phyloP scores from a whole-genome alignment of 1,139 yeast genomes.

The Kodamaea fungicola region DNA sequence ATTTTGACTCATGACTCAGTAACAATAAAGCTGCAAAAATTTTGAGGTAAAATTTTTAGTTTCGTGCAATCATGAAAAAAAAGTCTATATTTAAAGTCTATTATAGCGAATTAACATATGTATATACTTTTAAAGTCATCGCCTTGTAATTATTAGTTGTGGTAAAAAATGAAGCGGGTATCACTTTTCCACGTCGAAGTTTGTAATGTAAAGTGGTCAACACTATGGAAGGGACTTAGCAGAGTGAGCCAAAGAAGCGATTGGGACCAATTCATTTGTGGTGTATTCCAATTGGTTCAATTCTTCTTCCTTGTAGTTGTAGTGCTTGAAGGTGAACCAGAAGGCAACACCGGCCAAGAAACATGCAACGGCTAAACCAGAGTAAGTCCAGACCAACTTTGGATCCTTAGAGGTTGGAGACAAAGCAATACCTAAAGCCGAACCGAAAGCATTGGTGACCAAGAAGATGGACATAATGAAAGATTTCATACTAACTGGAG shows the following conservation, averaged over 20 bases:
- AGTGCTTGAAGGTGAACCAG: conserved; percentile 58
- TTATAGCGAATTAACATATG: too few relatives aligned
- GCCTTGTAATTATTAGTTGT: too few relatives aligned
- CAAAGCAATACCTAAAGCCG: conserved; percentile 71
- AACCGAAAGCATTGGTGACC: conserved; percentile 62
- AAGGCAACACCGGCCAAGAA: conserved; percentile 58
- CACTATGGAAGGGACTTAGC: too few relatives aligned
- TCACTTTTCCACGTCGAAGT: too few relatives aligned
- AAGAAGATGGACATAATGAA: conserved; percentile 62
- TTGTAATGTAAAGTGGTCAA: too few relatives aligned
- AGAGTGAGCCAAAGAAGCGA: conserved; percentile 13
- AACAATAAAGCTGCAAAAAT: too few relatives aligned
- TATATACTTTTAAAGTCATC: too few relatives aligned
- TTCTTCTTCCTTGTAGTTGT: conserved; percentile 58
- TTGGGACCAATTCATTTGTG: conserved; percentile 13
- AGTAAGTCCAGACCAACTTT: conserved; percentile 63
- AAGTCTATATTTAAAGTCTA: too few relatives aligned
- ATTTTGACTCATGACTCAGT: too few relatives aligned
- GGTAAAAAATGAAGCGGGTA: too few relatives aligned
- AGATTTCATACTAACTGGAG: conserved; percentile 63
- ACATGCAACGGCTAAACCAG: conserved; percentile 59
- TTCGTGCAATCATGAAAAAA: too few relatives aligned
- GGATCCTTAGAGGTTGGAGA: conserved; percentile 66
- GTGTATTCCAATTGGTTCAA: conserved; percentile 51
- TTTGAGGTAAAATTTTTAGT: too few relatives aligned